These are phyloP conservation scores for Aspergillus wentii DNA, from an alignment of 495 filamentous ascomycete species.

Conservation along the genomic window DNA sequence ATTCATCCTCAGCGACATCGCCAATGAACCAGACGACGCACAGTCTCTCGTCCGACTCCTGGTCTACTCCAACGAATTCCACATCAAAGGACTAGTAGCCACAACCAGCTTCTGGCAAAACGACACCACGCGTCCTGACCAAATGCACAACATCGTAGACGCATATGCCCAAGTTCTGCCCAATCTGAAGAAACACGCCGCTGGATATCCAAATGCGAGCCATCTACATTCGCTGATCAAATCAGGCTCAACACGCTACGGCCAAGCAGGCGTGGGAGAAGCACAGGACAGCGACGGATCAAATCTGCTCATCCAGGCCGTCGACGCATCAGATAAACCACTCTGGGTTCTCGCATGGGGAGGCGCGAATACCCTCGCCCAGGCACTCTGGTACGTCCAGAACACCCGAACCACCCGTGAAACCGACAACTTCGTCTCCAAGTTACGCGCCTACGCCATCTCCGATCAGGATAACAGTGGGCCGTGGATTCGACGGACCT, in stretches of 20 bases:
- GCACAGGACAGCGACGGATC: constrained; percentile 19
- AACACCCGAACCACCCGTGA: constrained; percentile 16
- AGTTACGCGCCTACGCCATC: constrained; percentile 40
- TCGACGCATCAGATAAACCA: constrained; percentile 16
- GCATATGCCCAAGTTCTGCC: not conserved
- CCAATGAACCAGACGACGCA: constrained; percentile 27
- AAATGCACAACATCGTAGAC: not conserved
- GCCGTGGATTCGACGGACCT: constrained; percentile 37
- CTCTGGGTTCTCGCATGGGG: constrained; percentile 42
- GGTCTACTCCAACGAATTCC: constrained; percentile 21
- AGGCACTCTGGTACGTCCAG: constrained; percentile 28
- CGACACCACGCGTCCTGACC: not conserved
- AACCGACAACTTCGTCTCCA: constrained; percentile 16
- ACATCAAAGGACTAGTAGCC: constrained; percentile 22
- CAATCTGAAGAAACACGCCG: not conserved
- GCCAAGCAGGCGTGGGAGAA: constrained; percentile 14
- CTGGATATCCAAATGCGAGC: not conserved
- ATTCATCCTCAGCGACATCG: constrained; percentile 20
- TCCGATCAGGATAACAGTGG: constrained; percentile 44
- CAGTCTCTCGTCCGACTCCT: constrained; percentile 22
- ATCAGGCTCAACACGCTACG: constrained; percentile 8
- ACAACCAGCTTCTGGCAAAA: constrained; percentile 17
- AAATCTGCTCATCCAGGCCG: constrained; percentile 22
- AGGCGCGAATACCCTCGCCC: constrained; percentile 40
- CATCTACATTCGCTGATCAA: not conserved